Evolutionary conservation across 306 rosid genomes (phyloP), one percentile per base, ranked within the genome.

Genomic region (Cyclanthera cordifolia): DNA sequence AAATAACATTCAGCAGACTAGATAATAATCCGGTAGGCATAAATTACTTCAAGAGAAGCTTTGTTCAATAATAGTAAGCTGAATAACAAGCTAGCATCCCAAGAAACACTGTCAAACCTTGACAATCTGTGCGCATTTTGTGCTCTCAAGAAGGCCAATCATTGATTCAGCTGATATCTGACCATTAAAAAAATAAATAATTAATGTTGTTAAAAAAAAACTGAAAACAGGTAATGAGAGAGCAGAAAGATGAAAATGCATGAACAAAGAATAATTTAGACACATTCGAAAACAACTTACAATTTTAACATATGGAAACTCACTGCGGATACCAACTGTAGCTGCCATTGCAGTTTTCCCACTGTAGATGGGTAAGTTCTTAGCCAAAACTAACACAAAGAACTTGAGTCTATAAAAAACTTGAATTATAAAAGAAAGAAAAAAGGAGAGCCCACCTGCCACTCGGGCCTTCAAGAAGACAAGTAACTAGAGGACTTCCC

Each of bases 61-160:
- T 46, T 45, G 54, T 66, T 23, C 17, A 66, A 25, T 14, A 12
- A 45, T 24, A 19, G 20, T 48, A 12, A 32, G 30, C 46, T 17
- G 73, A 52, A 32, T 19, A 65, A 58, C 14, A 73, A n/a, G 59
- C 51, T 53, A 63, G 69, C 72, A 70, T 77, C 76, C 65, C 15
- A 74, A 66, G 75, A 50, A 72, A 25, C 34, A 50, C 41, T 28
- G 83, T 69, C 96, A 69, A 80, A 93, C 99, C 99, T 94, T 94
- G 75, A 90, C 86, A 69, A 90, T 94, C 54, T 87, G 90, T 7
- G 95, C 84, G 73, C 99, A 94, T 77, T 94, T 94, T 43, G 91
- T 82, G 85, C 96, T 90, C 82, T 94, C 99, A 21, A 82, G 97
- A 67, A 94, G 88, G 65, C 99, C 99, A 78, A 94, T 85, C 99